phyloP scores from a whole-genome alignment of 495 filamentous ascomycete genomes.

The Ramalina intermedia region DNA sequence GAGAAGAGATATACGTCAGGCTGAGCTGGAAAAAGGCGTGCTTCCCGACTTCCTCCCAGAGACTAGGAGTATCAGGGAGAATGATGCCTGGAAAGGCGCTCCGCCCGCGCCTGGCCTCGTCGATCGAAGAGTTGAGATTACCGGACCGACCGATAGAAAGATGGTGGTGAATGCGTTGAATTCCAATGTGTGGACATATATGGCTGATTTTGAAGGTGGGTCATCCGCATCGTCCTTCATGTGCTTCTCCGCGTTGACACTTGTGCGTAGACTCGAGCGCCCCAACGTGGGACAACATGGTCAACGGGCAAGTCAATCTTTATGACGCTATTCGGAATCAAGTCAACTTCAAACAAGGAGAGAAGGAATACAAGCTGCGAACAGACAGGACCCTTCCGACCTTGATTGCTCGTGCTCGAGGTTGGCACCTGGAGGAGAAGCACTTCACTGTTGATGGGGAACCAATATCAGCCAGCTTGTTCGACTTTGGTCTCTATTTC shows the following conservation, averaged over 20 bases:
- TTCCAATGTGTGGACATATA: conserved; percentile 96
- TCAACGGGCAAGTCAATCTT: conserved; percentile 95
- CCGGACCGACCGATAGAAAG: conserved; percentile 92
- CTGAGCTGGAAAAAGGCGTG: conserved; percentile 80
- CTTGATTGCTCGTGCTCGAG: conserved; percentile 73
- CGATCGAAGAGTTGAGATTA: conserved; percentile 97
- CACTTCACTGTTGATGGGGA: conserved; percentile 94
- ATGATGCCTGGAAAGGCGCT: conserved; percentile 87
- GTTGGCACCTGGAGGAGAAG: conserved; percentile 96
- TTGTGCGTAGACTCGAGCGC: conserved; percentile 67
- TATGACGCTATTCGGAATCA: conserved; percentile 93
- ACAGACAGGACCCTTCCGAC: conserved; percentile 70
- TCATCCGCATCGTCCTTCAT: not conserved
- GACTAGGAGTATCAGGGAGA: conserved; percentile 90
- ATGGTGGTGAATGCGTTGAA: conserved; percentile 99
- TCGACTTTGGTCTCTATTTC: conserved; percentile 99
- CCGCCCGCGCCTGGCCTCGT: conserved; percentile 86
- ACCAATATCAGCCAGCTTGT: conserved; percentile 82
- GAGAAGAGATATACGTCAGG: conserved; percentile 74
- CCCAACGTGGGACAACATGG: conserved; percentile 99
- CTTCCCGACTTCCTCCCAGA: conserved; percentile 95
- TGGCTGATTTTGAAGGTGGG: conserved; percentile 96
- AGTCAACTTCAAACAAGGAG: conserved; percentile 90
- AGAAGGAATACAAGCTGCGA: conserved; percentile 94
- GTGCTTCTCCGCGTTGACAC: conserved; percentile 2